Percentiles rank a stretch among this genome's conserved stretches.
These are phyloP conservation scores for Coemansia sp. DNA, from an alignment of 192 early-diverging fungal species.

Conservation along the genomic window DNA sequence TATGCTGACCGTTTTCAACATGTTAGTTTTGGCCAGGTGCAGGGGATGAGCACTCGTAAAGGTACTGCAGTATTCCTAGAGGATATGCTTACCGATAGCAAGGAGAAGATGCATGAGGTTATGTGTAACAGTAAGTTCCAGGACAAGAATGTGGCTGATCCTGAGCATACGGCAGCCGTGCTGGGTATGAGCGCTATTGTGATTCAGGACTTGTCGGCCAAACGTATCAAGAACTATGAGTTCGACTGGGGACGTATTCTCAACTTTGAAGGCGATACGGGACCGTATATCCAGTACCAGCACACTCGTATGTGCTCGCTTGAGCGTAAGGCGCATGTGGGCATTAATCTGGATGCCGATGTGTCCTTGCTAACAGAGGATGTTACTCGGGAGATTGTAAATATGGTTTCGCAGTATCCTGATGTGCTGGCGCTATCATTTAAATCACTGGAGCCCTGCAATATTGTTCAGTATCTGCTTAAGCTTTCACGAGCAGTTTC, in stretches of 20 bases:
- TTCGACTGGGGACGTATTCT: constrained; percentile 92
- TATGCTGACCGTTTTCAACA: constrained; percentile 84
- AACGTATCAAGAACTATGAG: constrained; percentile 91
- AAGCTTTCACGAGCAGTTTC: constrained; percentile 80
- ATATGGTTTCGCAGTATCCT: constrained; percentile 78
- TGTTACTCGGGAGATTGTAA: constrained; percentile 68
- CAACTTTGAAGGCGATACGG: constrained; percentile 96
- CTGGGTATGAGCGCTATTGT: constrained; percentile 91
- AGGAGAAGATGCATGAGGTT: constrained; percentile 85
- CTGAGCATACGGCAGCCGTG: constrained; percentile 75
- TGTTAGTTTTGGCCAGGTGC: constrained; percentile 93
- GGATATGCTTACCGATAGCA: constrained; percentile 84
- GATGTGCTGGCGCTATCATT: constrained; percentile 72
- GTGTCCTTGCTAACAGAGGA: constrained; percentile 68
- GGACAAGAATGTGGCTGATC: constrained; percentile 81
- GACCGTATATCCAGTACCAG: constrained; percentile 99
- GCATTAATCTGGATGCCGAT: constrained; percentile 64
- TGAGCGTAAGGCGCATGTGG: constrained; percentile 71
- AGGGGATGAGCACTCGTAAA: constrained; percentile 94
- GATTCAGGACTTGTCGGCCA: constrained; percentile 88
- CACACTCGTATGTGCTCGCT: constrained; percentile 96
- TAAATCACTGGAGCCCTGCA: constrained; percentile 76
- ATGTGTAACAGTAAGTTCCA: constrained; percentile 88
- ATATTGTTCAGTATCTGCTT: constrained; percentile 80
- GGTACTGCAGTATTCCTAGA: constrained; percentile 94